Conservation (phyloP, 768 basidiomycete species). For the Russula brevipes region DNA sequence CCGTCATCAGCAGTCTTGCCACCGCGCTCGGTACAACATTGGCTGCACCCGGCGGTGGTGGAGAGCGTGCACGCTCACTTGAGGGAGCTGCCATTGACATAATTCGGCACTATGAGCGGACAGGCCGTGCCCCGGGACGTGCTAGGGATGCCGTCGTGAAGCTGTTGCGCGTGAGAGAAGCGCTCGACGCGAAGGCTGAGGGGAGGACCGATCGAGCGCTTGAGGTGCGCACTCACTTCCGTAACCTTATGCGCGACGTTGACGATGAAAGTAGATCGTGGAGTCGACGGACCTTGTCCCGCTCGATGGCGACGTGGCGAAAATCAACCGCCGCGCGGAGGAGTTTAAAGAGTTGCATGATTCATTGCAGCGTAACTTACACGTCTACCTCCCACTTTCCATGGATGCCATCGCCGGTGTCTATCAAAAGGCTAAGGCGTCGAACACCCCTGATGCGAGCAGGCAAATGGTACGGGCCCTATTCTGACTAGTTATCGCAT, state of each 20-base stretch:
- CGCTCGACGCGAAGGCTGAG: constrained; percentile 65
- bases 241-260: not conserved
- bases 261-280: constrained; percentile 55
- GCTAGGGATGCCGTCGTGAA: constrained; percentile 70
- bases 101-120: constrained; percentile 72
- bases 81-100: constrained; percentile 77
- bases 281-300: constrained; percentile 86
- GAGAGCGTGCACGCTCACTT: constrained; percentile 60
- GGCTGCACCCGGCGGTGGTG: constrained; percentile 49
- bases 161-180: constrained; percentile 76
- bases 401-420: constrained; percentile 89
- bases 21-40: constrained; percentile 82
- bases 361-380: constrained; percentile 82
- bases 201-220: constrained; percentile 73
- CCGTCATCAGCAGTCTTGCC: constrained; percentile 83
- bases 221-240: constrained; percentile 50
- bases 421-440: constrained; percentile 70
- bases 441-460: constrained; percentile 65
- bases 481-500: constrained; percentile 16
- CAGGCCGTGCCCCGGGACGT: constrained; percentile 64
- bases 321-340: constrained; percentile 81
- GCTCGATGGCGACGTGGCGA: constrained; percentile 75
- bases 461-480: constrained; percentile 61
- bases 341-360: constrained; percentile 87
- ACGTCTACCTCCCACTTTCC: constrained; percentile 78